These are phyloP conservation scores for Russula compacta DNA, from an alignment of 768 basidiomycete genomes.

Conservation along the genomic window DNA sequence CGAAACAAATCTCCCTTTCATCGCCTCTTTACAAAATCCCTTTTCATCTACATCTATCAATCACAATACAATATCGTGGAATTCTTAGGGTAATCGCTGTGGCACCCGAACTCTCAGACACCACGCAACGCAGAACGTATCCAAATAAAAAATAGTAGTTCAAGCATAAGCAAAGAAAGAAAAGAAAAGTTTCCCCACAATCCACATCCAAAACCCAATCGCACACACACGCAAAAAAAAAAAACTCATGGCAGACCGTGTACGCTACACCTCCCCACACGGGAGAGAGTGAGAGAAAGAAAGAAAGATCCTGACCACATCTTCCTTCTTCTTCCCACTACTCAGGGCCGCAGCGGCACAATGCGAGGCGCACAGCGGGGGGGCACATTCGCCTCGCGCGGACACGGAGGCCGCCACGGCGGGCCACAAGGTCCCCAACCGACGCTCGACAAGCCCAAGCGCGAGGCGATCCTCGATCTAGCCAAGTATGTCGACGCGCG, in stretches of 20 bases:
- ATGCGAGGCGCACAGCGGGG: slow-evolving; percentile 37
- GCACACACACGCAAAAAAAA: not conserved
- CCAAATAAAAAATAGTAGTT: not conserved
- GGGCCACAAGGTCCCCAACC: slow-evolving; percentile 40
- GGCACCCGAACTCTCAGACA: too few relatives aligned
- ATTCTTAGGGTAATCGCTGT: too few relatives aligned
- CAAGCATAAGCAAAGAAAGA: not conserved
- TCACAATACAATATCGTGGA: too few relatives aligned
- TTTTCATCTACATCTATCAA: too few relatives aligned
- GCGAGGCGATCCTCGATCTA: slow-evolving; percentile 92
- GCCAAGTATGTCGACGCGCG: slow-evolving; percentile 89
- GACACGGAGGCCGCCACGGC: slow-evolving; percentile 39
- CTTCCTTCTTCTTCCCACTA: slow-evolving; percentile 26
- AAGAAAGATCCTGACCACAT: not conserved
- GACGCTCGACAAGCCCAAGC: slow-evolving; percentile 67
- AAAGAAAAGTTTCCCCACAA: not conserved
- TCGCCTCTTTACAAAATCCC: too few relatives aligned
- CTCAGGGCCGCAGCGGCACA: slow-evolving; percentile 57
- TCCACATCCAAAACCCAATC: not conserved
- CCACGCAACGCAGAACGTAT: too few relatives aligned
- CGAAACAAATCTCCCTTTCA: not conserved
- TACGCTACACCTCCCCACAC: slow-evolving; percentile 26
- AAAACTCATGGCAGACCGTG: slow-evolving; percentile 49
- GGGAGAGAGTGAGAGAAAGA: not conserved
- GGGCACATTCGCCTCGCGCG: slow-evolving; percentile 27